Conservation (phyloP, 306 rosid genomes). For the Citrullus colocynthis region DNA sequence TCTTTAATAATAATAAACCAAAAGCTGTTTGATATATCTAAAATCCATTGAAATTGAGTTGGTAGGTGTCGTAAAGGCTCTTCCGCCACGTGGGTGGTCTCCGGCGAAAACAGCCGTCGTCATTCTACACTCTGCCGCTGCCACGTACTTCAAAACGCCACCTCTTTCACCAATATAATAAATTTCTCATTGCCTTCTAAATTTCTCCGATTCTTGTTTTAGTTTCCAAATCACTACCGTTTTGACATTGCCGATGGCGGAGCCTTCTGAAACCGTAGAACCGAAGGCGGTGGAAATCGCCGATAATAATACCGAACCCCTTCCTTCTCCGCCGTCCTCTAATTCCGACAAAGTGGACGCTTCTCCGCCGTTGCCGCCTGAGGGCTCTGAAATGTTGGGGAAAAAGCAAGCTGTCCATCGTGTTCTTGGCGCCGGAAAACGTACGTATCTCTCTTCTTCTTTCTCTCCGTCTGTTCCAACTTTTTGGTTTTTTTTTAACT, state of each 20-base stretch:
- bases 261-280: background rate
- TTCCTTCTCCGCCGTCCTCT: constrained; percentile 4
- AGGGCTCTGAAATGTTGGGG: constrained; percentile 42
- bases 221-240: no score
- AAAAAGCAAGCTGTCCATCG: constrained; percentile 52
- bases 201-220: background rate
- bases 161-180: background rate
- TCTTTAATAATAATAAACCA: no score
- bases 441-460: constrained; percentile 16
- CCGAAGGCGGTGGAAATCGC: constrained; percentile 18
- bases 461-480: no score
- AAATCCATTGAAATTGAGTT: no score
- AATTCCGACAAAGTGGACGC: constrained; percentile 22
- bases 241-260: background rate
- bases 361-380: constrained; percentile 10
- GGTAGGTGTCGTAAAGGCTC: background rate
- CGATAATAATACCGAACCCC: background rate
- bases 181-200: background rate
- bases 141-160: background rate
- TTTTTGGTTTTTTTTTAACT: no score
- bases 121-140: background rate
- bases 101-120: background rate
- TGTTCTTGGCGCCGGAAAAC: constrained; percentile 64
- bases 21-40: no score
- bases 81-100: background rate